Evolutionary conservation across 768 basidiomycete species (phyloP).

Genomic region (Clavulina sp.): DNA sequence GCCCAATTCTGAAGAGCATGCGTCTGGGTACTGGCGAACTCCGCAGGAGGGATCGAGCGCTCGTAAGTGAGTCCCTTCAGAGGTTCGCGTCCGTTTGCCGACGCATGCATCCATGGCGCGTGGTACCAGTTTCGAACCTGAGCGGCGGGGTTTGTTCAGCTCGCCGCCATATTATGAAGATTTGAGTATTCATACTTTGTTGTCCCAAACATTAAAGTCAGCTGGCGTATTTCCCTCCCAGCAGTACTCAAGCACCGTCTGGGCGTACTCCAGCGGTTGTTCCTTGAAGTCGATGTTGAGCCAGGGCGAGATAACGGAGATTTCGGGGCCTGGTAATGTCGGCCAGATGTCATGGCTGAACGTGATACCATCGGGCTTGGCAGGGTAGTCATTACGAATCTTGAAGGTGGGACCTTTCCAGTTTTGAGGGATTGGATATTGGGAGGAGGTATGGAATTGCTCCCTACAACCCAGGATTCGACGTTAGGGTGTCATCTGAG

Average conservation of each 20-base stretch:
- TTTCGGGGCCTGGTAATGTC: not conserved
- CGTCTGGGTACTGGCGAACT: no score
- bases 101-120: no score
- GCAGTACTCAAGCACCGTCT: not conserved
- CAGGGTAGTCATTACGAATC: constrained; percentile 1
- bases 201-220: not conserved
- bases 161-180: no score
- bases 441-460: constrained; percentile 2
- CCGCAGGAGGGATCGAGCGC: no score
- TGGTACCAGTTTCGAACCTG: no score
- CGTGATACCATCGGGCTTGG: not conserved
- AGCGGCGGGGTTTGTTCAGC: no score
- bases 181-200: no score
- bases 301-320: not conserved
- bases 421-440: not conserved
- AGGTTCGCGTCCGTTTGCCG: no score
- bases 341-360: not conserved
- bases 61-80: no score
- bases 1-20: no score
- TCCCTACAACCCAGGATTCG: no score
- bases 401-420: not conserved
- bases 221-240: not conserved
- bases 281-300: not conserved
- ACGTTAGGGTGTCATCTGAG: no score
- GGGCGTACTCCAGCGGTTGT: not conserved